These are phyloP conservation scores for Aspergillus pseudoterreus DNA, from an alignment of 2,329 filamentous ascomycete genomes.

Conservation along the genomic window DNA sequence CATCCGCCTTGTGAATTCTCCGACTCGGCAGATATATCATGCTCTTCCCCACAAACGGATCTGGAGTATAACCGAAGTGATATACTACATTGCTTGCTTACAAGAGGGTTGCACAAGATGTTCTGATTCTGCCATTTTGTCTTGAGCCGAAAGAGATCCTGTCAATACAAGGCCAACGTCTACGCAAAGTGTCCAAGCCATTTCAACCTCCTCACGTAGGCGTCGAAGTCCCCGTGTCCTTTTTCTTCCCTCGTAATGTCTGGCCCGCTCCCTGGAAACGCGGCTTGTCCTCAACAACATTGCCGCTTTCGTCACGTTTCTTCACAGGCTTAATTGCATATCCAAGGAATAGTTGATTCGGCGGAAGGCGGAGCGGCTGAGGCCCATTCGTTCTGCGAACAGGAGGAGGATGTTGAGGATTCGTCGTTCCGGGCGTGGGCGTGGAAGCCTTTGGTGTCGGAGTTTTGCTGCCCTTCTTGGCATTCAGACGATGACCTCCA, in stretches of 20 bases:
- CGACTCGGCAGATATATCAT: not conserved
- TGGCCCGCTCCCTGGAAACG: slow-evolving; percentile 82
- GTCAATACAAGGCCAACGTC: not conserved
- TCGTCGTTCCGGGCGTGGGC: slow-evolving; percentile 60
- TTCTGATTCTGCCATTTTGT: no score
- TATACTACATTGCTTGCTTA: no score
- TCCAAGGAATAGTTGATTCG: slow-evolving; percentile 93
- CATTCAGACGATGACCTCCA: slow-evolving; percentile 74
- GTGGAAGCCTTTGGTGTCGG: slow-evolving; percentile 70
- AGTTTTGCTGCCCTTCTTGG: slow-evolving; percentile 76
- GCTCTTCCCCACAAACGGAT: no score
- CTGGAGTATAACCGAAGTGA: no score
- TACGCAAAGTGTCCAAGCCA: not conserved
- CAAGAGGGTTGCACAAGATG: no score
- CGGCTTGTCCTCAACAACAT: slow-evolving; percentile 62
- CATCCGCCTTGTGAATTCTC: not conserved
- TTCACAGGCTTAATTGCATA: slow-evolving; percentile 89
- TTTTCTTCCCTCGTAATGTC: slow-evolving; percentile 73
- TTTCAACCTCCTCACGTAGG: slow-evolving; percentile 32
- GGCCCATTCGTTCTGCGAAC: slow-evolving; percentile 66
- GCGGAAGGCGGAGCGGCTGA: slow-evolving; percentile 76
- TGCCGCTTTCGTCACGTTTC: slow-evolving; percentile 65
- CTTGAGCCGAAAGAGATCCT: no score
- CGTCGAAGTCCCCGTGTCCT: slow-evolving; percentile 42
- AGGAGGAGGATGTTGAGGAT: slow-evolving; percentile 42